phyloP scores from a whole-genome alignment of 352 stramenopile species.

The Pythium rhizo-oryzae region DNA sequence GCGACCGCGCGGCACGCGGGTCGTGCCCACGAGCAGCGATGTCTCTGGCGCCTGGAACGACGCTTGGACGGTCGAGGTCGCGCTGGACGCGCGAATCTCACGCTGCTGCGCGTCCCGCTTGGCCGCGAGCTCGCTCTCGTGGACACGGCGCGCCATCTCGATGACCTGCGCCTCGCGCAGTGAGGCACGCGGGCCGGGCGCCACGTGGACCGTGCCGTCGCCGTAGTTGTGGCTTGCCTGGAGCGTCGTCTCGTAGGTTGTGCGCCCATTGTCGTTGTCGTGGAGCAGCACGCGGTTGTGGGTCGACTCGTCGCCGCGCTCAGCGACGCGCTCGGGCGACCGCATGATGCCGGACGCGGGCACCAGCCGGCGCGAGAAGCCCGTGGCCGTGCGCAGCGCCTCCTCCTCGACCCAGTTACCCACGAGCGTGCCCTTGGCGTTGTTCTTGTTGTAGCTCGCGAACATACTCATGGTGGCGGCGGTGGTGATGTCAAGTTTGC shows the following conservation, averaged over 20 bases:
- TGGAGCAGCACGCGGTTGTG: slow-evolving; percentile 58
- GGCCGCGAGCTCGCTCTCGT: slow-evolving; percentile 37
- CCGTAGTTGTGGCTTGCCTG: slow-evolving; percentile 57
- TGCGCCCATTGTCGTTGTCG: slow-evolving; percentile 26
- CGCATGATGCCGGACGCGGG: slow-evolving; percentile 31
- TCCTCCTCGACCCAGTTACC: slow-evolving; percentile 90
- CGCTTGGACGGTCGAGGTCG: slow-evolving; percentile 16
- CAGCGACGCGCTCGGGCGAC: slow-evolving; percentile 33
- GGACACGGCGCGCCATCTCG: slow-evolving; percentile 43
- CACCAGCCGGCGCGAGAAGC: slow-evolving; percentile 59
- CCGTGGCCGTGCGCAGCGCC: slow-evolving; percentile 59
- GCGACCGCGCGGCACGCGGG: slow-evolving; percentile 51
- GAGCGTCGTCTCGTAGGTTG: slow-evolving; percentile 58
- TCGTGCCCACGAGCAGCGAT: slow-evolving; percentile 8
- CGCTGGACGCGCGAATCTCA: slow-evolving; percentile 4
- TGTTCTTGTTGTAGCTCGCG: slow-evolving; percentile 82
- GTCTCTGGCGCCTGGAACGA: slow-evolving; percentile 20
- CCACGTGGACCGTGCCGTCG: slow-evolving; percentile 36
- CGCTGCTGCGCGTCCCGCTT: slow-evolving; percentile 35
- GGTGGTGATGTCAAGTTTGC: too few species aligned
- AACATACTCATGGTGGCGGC: slow-evolving; percentile 45
- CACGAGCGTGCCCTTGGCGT: slow-evolving; percentile 69
- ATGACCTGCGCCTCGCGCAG: slow-evolving; percentile 46
- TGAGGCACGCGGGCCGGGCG: slow-evolving; percentile 43
- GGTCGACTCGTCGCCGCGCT: slow-evolving; percentile 37